Percentiles rank a stretch among this genome's conserved stretches.
phyloP scores from a whole-genome alignment of 352 stramenopile genomes.

The Globisporangium acanthophoron region DNA sequence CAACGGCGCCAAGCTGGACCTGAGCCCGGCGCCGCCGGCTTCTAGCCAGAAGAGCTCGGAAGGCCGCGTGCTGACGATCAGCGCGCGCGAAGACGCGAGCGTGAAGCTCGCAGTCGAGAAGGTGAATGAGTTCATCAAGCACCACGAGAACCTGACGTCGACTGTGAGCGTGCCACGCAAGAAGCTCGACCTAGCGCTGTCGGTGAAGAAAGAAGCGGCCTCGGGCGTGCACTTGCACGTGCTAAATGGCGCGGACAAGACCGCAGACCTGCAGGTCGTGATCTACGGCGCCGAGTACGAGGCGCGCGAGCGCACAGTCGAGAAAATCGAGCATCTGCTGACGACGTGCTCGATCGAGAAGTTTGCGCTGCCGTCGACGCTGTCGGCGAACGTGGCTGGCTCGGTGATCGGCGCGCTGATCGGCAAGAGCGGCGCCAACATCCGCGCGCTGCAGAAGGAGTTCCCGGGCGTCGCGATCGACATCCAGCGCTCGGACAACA shows the following conservation, averaged over 20 bases:
- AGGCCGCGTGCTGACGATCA: conserved; percentile 57
- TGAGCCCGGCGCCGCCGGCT: conserved; percentile 24
- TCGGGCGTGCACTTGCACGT: conserved; percentile 50
- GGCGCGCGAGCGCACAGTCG: conserved; percentile 46
- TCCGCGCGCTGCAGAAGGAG: conserved; percentile 57
- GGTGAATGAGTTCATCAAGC: conserved; percentile 42
- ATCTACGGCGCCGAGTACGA: conserved; percentile 51
- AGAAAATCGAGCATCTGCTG: conserved; percentile 60
- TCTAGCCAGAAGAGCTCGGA: conserved; percentile 18
- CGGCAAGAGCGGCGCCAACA: conserved; percentile 76
- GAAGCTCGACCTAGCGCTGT: conserved; percentile 52
- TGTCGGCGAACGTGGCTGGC: conserved; percentile 24
- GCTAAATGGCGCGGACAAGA: conserved; percentile 31
- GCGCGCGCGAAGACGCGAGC: conserved; percentile 52
- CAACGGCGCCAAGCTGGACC: conserved; percentile 48
- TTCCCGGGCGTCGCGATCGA: conserved; percentile 60
- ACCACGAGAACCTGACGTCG: conserved; percentile 46
- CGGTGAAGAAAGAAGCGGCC: conserved; percentile 36
- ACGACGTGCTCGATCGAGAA: conserved; percentile 42
- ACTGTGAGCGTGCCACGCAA: conserved; percentile 33
- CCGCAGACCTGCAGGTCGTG: conserved; percentile 36
- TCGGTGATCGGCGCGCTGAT: conserved; percentile 71
- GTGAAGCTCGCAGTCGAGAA: conserved; percentile 54
- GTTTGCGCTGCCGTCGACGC: conserved; percentile 37
- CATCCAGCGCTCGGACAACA: conserved; percentile 43